A percentile compares a stretch with the other conserved stretches of the same genome.
phyloP scores from a whole-genome alignment of 768 basidiomycete genomes.

The Calvatia gigantea region DNA sequence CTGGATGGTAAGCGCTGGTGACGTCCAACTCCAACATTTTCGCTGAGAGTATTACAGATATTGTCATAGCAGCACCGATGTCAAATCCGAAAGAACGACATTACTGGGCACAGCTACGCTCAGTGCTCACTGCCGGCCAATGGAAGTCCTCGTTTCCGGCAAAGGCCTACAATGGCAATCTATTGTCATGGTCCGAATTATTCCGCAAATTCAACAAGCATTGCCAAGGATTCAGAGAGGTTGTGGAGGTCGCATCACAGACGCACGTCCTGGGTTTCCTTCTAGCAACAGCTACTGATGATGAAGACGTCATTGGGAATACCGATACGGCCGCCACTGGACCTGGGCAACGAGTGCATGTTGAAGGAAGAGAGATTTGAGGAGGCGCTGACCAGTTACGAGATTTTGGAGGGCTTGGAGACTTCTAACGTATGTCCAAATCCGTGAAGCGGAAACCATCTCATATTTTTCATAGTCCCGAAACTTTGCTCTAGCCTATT shows the following conservation, averaged over 20 bases:
- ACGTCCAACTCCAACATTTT: not conserved
- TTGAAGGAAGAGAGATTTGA: slow-evolving; percentile 51
- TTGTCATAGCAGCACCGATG: slow-evolving; percentile 16
- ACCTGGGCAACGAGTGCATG: slow-evolving; percentile 54
- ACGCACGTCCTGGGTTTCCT: slow-evolving; percentile 63
- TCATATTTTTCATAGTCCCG: slow-evolving; percentile 47
- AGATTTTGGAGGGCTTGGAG: slow-evolving; percentile 46
- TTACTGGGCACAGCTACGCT: slow-evolving; percentile 75
- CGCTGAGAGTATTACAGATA: not conserved
- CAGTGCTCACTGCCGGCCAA: slow-evolving; percentile 66
- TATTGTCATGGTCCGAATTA: slow-evolving; percentile 73
- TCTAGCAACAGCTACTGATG: slow-evolving; percentile 50
- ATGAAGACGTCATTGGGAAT: slow-evolving; percentile 42
- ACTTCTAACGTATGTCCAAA: slow-evolving; percentile 51
- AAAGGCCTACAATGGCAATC: slow-evolving; percentile 47
- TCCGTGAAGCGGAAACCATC: not conserved
- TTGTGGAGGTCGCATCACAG: slow-evolving; percentile 64
- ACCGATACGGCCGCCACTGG: slow-evolving; percentile 29
- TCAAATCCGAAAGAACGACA: slow-evolving; percentile 58
- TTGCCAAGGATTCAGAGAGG: slow-evolving; percentile 54
- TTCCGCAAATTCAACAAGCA: slow-evolving; percentile 88
- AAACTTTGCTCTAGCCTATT: slow-evolving; percentile 69
- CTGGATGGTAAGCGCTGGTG: not conserved
- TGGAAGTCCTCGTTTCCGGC: slow-evolving; percentile 67
- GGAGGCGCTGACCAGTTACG: slow-evolving; percentile 55